These are phyloP conservation scores for Vitis rupestris DNA, from an alignment of 164 flowering plant genomes.

Conservation along the genomic window DNA sequence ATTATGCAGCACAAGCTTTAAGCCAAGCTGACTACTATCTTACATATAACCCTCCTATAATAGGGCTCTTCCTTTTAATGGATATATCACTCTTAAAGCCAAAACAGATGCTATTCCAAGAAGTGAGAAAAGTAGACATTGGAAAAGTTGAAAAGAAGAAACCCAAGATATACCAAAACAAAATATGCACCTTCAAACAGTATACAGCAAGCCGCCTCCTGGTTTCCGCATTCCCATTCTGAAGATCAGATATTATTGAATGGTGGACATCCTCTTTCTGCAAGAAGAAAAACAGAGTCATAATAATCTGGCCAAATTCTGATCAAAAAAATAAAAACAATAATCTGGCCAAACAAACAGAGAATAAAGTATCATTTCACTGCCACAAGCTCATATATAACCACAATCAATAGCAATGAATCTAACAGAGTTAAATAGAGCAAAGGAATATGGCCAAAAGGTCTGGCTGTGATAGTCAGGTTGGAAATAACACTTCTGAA, in stretches of 20 bases:
- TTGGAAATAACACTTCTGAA: no score
- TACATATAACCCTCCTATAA: no score
- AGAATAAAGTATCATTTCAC: background rate
- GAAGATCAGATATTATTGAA: slow-evolving; percentile 97
- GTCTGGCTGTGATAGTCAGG: background rate
- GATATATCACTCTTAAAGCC: background rate
- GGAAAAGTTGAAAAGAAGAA: background rate
- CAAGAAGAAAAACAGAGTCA: slow-evolving; percentile 8
- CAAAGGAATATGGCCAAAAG: background rate
- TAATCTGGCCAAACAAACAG: no score
- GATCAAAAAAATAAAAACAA: background rate
- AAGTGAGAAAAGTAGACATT: background rate
- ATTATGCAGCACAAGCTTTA: no score
- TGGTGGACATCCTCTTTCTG: slow-evolving; percentile 99
- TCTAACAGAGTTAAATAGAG: background rate
- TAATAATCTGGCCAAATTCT: background rate
- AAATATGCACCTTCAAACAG: slow-evolving; percentile 77
- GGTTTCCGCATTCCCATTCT: slow-evolving; percentile 98
- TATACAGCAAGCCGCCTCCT: slow-evolving; percentile 99
- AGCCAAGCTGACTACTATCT: no score
- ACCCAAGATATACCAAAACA: background rate
- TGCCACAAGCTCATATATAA: background rate
- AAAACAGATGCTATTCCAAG: background rate
- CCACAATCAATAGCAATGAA: background rate
- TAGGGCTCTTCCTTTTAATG: no score